Evolutionary conservation across 1,139 yeast species (phyloP).

Genomic region (Kurtzmaniella quercitrusa): DNA sequence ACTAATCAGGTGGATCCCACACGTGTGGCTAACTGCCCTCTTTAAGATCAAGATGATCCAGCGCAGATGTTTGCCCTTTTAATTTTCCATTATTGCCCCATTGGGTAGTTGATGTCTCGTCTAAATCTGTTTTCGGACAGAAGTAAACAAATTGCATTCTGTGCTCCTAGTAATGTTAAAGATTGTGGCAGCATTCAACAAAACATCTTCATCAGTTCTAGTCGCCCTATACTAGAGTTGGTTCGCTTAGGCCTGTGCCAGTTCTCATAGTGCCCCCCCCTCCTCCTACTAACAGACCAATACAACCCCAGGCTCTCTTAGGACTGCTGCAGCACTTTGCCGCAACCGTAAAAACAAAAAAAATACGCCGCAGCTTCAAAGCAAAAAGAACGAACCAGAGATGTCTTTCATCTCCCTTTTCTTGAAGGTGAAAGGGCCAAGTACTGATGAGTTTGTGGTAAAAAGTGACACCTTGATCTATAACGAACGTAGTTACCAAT

Average conservation of each 20-base stretch:
- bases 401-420: constrained; percentile 18
- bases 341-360: background rate
- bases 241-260: background rate
- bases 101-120: constrained; percentile 1
- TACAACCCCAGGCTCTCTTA: background rate
- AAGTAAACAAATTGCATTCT: constrained; percentile 3
- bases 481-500: constrained; percentile 19
- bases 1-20: background rate
- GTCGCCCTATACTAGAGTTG: background rate
- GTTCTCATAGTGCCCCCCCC: background rate
- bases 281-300: background rate
- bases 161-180: background rate
- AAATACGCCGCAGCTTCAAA: background rate
- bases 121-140: constrained; percentile 5
- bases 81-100: background rate
- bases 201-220: background rate
- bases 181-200: background rate
- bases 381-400: background rate
- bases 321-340: background rate
- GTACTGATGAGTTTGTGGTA: constrained; percentile 6
- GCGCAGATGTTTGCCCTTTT: background rate
- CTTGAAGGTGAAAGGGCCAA: constrained; percentile 19
- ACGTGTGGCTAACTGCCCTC: too few relatives aligned
- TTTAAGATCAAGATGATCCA: background rate
- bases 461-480: constrained; percentile 17